Evolutionary conservation across 2,329 filamentous ascomycete species (phyloP), one percentile per base, ranked within the genome.

Genomic region (Penicillium sp.): DNA sequence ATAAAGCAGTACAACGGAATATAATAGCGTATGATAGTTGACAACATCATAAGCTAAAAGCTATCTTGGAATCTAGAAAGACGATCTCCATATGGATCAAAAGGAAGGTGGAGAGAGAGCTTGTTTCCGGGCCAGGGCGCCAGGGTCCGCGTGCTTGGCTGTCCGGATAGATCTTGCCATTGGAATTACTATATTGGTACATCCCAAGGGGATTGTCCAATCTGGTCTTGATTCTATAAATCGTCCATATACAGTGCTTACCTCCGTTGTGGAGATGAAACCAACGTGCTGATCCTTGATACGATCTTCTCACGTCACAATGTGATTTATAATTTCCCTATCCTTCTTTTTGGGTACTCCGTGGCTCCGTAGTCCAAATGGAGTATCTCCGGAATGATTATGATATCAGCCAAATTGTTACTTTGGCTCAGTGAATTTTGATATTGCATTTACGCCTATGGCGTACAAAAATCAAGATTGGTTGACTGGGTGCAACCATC

Each of bases 241-340:
- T 49, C 14, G 11, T 39, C n/a, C 14, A n/a, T 50, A 35, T 43
- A 54, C 31, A 54, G 52, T 55, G 52, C 52, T 55, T 43, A 55
- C 38, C 20, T 35, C 49, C 40, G 32, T 22, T 37, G 39, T 47
- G 32, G 32, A 31, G 32, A 46, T 34, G 16, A 22, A 35, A 43
- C 18, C 31, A 46, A 51, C 38, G 16, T 51, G 49, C 38, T 32
- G 49, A 51, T 45, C 49, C 29, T 26, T 20, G 18, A 50, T 14
- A 32, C 44, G 38, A 24, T 18, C 38, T 32, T 42, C 16, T 9
- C 20, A 32, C 35, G 29, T 51, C 49, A 44, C 10, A 31, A 29
- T 29, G 42, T 13, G 38, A 31, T 24, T 50, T 35, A 11, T 24
- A 31, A 50, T 50, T n/a, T 5, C 29, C 29, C 31, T 5, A 50